Conservation (phyloP, 768 basidiomycete species). For the Pleurotus eryngii region DNA sequence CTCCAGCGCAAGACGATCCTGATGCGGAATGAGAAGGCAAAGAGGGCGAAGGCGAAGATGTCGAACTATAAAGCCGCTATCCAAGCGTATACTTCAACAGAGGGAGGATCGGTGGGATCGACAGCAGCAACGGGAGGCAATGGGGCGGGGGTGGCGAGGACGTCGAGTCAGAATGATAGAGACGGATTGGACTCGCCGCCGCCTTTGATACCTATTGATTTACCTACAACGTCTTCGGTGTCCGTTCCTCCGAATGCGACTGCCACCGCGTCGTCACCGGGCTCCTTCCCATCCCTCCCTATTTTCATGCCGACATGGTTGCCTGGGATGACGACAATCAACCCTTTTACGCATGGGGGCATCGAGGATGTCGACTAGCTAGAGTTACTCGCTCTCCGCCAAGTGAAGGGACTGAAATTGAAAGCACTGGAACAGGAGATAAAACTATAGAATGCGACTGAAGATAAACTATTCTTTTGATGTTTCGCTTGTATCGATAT, state of each 20-base stretch:
- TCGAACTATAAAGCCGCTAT: background rate
- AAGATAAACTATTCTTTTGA: too few relatives aligned
- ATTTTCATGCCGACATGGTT: too few relatives aligned
- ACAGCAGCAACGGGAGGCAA: too few relatives aligned
- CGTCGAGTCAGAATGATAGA: background rate
- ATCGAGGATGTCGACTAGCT: background rate
- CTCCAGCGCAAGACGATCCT: constrained; percentile 41
- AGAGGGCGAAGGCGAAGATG: background rate
- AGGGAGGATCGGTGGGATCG: too few relatives aligned
- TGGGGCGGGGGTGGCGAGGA: background rate
- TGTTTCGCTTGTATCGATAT: too few relatives aligned
- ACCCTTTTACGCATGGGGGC: background rate
- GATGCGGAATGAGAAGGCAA: background rate
- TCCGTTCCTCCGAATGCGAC: background rate
- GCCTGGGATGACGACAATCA: too few relatives aligned
- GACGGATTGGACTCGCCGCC: background rate
- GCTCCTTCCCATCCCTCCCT: background rate
- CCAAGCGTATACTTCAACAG: background rate
- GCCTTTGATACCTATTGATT: background rate
- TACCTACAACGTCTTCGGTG: background rate
- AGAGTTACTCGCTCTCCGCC: background rate
- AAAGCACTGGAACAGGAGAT: too few relatives aligned
- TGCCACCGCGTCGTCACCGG: background rate
- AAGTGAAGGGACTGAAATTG: too few relatives aligned
- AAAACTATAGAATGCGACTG: too few relatives aligned